A percentile compares a stretch with the other conserved stretches of the same genome.
Evolutionary conservation across 306 rosid genomes (phyloP).

Genomic region (Vicia faba): DNA sequence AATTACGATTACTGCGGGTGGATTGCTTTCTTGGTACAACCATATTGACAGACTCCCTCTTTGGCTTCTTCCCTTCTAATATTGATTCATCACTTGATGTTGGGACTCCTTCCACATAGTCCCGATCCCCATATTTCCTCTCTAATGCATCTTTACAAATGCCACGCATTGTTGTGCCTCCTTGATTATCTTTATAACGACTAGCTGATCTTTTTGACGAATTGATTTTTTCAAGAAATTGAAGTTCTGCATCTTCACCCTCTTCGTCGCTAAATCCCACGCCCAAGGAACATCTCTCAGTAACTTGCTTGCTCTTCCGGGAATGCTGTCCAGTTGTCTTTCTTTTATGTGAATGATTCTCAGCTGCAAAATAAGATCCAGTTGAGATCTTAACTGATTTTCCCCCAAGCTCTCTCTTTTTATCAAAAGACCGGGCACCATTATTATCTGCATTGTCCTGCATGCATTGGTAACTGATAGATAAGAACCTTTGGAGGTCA

Average conservation of each 20-base stretch:
- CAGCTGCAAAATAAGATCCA: neutral
- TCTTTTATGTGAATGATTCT: constrained; percentile 19
- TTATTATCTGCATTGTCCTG: constrained; percentile 13
- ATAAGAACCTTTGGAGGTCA: constrained; percentile 16
- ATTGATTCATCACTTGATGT: constrained; percentile 45
- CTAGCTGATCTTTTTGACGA: constrained; percentile 22
- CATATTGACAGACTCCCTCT: constrained; percentile 38
- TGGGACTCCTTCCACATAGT: constrained; percentile 44
- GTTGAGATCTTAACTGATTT: constrained; percentile 3
- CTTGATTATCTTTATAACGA: constrained; percentile 11
- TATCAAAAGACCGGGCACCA: constrained; percentile 5
- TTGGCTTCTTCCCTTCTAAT: constrained; percentile 44
- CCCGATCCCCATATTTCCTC: constrained; percentile 24
- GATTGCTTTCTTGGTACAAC: constrained; percentile 20
- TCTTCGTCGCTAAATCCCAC: constrained; percentile 27
- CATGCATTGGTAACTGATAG: neutral
- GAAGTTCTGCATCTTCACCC: constrained; percentile 28
- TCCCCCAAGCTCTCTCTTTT: constrained; percentile 1
- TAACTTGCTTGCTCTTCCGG: constrained; percentile 16
- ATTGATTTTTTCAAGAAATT: constrained; percentile 25
- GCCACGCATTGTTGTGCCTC: constrained; percentile 1
- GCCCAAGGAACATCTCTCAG: constrained; percentile 10
- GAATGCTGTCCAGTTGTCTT: neutral
- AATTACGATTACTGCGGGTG: constrained; percentile 37
- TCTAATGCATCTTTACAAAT: neutral